Conservation (phyloP, 2,329 filamentous ascomycete genomes). For the Aspergillus tanneri region DNA sequence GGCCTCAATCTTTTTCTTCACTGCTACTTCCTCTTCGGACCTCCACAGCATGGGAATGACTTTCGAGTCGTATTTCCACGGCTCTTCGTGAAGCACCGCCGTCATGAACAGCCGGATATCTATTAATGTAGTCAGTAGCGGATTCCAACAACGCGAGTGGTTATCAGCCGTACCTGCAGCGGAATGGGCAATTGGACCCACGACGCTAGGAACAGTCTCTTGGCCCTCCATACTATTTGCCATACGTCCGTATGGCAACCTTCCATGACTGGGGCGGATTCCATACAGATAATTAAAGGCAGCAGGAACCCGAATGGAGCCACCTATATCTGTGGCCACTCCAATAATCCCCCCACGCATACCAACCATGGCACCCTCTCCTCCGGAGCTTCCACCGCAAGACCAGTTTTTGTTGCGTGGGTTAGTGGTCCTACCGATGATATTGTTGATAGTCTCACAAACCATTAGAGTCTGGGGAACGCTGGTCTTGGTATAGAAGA, state of each 20-base stretch:
- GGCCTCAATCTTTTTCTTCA: background rate
- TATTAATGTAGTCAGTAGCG: too few species aligned
- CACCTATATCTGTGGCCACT: conserved; percentile 62
- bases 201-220: conserved; percentile 34
- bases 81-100: conserved; percentile 33
- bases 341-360: conserved; percentile 57
- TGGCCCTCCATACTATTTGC: conserved; percentile 39
- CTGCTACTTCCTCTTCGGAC: background rate
- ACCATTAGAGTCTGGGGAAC: conserved; percentile 68
- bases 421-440: conserved; percentile 63
- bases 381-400: conserved; percentile 65
- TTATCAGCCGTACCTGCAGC: too few species aligned
- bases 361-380: conserved; percentile 63
- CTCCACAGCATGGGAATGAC: conserved; percentile 40
- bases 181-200: conserved; percentile 35
- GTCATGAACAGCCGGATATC: conserved; percentile 31
- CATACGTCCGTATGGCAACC: conserved; percentile 13
- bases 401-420: conserved; percentile 64
- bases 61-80: conserved; percentile 40
- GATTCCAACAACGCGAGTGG: too few species aligned
- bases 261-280: background rate
- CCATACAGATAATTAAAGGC: conserved; percentile 29
- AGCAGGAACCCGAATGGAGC: conserved; percentile 45
- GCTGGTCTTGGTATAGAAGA: conserved; percentile 60
- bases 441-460: conserved; percentile 64